Evolutionary conservation across 768 basidiomycete genomes (phyloP), one percentile per base, ranked within the genome.

Genomic region (Dioszegia crocea): DNA sequence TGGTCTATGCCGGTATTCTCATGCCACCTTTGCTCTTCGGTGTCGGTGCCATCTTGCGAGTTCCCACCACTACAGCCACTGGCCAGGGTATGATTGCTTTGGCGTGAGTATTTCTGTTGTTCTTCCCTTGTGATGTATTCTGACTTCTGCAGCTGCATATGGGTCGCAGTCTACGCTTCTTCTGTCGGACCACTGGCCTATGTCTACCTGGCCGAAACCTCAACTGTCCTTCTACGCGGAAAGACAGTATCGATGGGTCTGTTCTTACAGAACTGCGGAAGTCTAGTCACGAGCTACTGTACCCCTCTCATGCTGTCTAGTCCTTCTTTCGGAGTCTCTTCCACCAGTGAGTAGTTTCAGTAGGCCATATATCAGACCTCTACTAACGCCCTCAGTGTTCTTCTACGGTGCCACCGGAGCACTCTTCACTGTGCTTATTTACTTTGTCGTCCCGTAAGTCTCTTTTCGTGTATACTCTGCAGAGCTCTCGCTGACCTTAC

Each of bases 121-220:
- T 27, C 27, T 29, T 26, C 14, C 14, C 31, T 17, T 21, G 12
- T 12, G 29, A 10, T 33, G 31, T n/a, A 36, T n/a, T 14, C 46
- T 44, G 12, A 31, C 8, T 26, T 1, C 17, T 26, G 12, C 23
- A 39, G 51, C 9, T 53, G 51, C 51, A 10, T 60, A 9, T 53
- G 51, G 51, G 51, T 39, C 19, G 36, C 39, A 11, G 21, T 33
- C 2, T 64, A 58, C 33, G 48, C 57, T 21, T 24, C 36, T 27
- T 48, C 57, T 8, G 38, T 46, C n/a, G 66, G 61, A 14, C 54
- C 57, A 9, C 19, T 61, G 16, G 65, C 60, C 4, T 66, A 46
- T 24, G 38, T 50, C 26, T 55, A 24, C 16, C 31, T 62, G 14
- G 63, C 48, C 11, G 63, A 64, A 44, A 43, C 33, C 14, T 53